Percentiles rank a stretch among this genome's conserved stretches.
Evolutionary conservation across 768 basidiomycete genomes (phyloP).

Genomic region (Boletus pseudopeckii): DNA sequence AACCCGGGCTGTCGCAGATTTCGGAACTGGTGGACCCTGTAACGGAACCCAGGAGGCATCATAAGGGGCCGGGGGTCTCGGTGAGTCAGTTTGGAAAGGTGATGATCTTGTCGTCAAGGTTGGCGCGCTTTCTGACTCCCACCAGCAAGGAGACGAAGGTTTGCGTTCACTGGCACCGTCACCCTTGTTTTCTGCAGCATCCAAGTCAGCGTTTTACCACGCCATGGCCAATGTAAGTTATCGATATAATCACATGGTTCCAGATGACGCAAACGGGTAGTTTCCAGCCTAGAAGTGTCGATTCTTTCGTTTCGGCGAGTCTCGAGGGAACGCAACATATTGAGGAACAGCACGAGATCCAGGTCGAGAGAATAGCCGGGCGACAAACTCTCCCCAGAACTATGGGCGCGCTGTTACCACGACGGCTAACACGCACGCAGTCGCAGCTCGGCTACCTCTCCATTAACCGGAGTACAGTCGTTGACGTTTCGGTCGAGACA

Average conservation of each 20-base stretch:
- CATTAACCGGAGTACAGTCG: slow-evolving; percentile 34
- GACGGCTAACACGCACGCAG: slow-evolving; percentile 42
- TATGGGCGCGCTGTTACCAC: slow-evolving; percentile 42
- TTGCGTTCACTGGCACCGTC: slow-evolving; percentile 26
- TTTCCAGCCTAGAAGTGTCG: slow-evolving; percentile 42
- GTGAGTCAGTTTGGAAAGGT: slow-evolving; percentile 64
- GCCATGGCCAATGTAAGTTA: slow-evolving; percentile 40
- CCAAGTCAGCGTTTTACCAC: slow-evolving; percentile 49
- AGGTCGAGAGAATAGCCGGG: slow-evolving; percentile 45
- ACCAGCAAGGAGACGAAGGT: slow-evolving; percentile 22
- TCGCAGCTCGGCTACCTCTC: slow-evolving; percentile 37
- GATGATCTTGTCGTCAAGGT: slow-evolving; percentile 9
- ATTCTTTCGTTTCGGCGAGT: slow-evolving; percentile 42
- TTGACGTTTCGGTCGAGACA: slow-evolving; percentile 50
- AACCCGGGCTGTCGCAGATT: slow-evolving; percentile 14
- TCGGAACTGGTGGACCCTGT: slow-evolving; percentile 20
- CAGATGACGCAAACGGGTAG: slow-evolving; percentile 7
- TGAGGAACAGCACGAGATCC: slow-evolving; percentile 49
- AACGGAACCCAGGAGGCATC: slow-evolving; percentile 27
- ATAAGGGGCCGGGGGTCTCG: slow-evolving; percentile 50
- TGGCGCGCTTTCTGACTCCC: slow-evolving; percentile 1
- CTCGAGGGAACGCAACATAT: slow-evolving; percentile 31
- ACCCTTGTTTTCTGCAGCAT: slow-evolving; percentile 38
- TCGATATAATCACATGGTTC: not conserved
- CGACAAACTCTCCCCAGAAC: slow-evolving; percentile 42